phyloP scores from a whole-genome alignment of 2,329 filamentous ascomycete genomes.

The Epichloe sp. region DNA sequence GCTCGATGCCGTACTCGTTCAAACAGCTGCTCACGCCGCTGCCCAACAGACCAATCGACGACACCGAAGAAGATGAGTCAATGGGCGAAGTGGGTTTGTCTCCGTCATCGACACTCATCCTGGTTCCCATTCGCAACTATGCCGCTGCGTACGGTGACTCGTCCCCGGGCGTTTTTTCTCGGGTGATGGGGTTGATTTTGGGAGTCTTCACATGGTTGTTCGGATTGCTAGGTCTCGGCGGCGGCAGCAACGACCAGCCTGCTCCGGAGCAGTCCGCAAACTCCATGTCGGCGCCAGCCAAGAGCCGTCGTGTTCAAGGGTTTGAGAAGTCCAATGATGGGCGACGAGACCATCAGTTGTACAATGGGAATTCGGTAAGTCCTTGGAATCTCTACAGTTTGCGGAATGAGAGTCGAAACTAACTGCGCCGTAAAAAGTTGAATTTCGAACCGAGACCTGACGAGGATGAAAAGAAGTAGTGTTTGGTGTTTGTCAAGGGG shows the following conservation, averaged over 20 bases:
- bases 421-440: slow-evolving; percentile 28
- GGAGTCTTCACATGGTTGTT: slow-evolving; percentile 24
- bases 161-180: slow-evolving; percentile 16
- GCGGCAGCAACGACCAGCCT: neutral
- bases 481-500: neutral
- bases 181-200: slow-evolving; percentile 18
- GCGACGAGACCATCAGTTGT: slow-evolving; percentile 55
- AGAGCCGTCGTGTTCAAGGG: slow-evolving; percentile 13
- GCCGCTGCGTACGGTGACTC: slow-evolving; percentile 26
- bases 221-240: slow-evolving; percentile 16
- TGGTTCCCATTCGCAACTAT: slow-evolving; percentile 52
- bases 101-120: slow-evolving; percentile 70
- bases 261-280: slow-evolving; percentile 1
- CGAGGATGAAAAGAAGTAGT: slow-evolving; percentile 27
- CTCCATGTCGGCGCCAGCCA: slow-evolving; percentile 10
- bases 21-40: slow-evolving; percentile 70
- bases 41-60: slow-evolving; percentile 61
- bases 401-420: neutral
- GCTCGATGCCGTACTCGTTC: slow-evolving; percentile 60
- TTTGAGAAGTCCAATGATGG: slow-evolving; percentile 36
- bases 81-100: slow-evolving; percentile 59
- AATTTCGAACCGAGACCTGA: slow-evolving; percentile 57
- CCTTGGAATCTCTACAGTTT: too few relatives aligned
- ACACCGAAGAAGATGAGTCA: slow-evolving; percentile 57
- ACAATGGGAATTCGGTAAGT: slow-evolving; percentile 81